Percentiles rank a stretch among this genome's conserved stretches.
phyloP scores from a whole-genome alignment of 306 rosid species.

The Ammopiptanthus mongolicus region DNA sequence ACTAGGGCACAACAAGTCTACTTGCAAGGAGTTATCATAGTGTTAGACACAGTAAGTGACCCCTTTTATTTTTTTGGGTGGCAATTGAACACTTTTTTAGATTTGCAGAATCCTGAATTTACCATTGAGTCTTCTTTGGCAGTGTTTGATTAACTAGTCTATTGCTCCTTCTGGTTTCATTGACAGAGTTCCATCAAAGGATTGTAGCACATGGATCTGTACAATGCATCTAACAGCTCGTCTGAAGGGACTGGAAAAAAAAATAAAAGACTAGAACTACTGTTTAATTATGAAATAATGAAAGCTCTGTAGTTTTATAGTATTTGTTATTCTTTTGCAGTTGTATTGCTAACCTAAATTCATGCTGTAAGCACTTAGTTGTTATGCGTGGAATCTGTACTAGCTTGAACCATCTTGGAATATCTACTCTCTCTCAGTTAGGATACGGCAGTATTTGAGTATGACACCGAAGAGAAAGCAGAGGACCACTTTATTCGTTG shows the following conservation, averaged over 20 bases:
- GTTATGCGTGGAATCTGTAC: background rate
- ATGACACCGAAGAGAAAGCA: background rate
- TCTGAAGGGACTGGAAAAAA: slow-evolving; percentile 19
- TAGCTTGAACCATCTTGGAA: background rate
- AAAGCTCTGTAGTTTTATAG: slow-evolving; percentile 7
- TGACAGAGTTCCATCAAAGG: slow-evolving; percentile 33
- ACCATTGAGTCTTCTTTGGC: background rate
- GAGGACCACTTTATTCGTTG: background rate
- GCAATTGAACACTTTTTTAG: background rate
- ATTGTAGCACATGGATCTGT: slow-evolving; percentile 28
- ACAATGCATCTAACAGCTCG: slow-evolving; percentile 30
- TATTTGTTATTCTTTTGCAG: slow-evolving; percentile 21
- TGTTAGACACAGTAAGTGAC: slow-evolving; percentile 32
- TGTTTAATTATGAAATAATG: slow-evolving; percentile 16
- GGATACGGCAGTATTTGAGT: background rate
- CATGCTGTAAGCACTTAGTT: background rate
- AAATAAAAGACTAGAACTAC: background rate
- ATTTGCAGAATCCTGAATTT: background rate
- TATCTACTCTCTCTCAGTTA: no score
- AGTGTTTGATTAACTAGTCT: no score
- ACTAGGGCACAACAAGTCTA: slow-evolving; percentile 94
- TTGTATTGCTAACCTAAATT: slow-evolving; percentile 17
- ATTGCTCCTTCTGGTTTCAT: slow-evolving; percentile 10
- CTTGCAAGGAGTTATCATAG: slow-evolving; percentile 64
- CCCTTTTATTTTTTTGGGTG: background rate